Base-by-base conservation (phyloP, 305 asterid genomes). In the Fraxinus nigra region DNA sequence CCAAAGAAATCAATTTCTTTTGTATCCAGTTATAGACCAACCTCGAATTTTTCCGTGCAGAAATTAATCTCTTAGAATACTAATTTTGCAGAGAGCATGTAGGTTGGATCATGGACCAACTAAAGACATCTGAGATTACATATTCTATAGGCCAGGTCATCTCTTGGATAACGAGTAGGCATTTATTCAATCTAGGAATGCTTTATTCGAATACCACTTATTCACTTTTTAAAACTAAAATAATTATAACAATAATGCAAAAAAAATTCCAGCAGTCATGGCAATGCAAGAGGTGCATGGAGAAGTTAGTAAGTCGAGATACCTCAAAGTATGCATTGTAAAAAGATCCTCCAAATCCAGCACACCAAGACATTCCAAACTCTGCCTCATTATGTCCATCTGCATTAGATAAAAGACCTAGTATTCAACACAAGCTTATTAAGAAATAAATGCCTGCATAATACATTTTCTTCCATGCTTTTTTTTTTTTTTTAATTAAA, bases 351-450 rank as follows among this genome's bases (percentile, higher is more conserved):
- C 94, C 94, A 79, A 94, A 94, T 87, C 99, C 98, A 54, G 98
- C 98, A 86, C 98, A 96, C 99, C 99, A 96, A 38, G 98, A 92
- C 98, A 96, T 96, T 85, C 99, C 99, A 80, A 96, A 96, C 86
- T 96, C 99, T 7, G 98, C 99, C 84, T 96, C 99, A 34, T 88
- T 92, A 82, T 96, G 99, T 33, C 99, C 99, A 85, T 96, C 99
- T 96, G 77, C 81, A 81, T 10, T 1, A 7, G 33, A 32, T 69
- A 28, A 69, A 28, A 69, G 75, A 14, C 8, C 16, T 8, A 20
- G 70, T 8, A 22, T 7, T 61, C 70, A 61, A 61, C 14, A 61
- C 70, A 22, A 61, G 70, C 70, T 61, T 24, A 61, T 67, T 67
- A 65, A 65, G 72, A 63, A 63, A 24, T 34, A 63, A 65, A 65